A percentile compares a stretch with the other conserved stretches of the same genome.
phyloP scores from a whole-genome alignment of 2,329 filamentous ascomycete genomes.

The Leptosphaerulina australis region DNA sequence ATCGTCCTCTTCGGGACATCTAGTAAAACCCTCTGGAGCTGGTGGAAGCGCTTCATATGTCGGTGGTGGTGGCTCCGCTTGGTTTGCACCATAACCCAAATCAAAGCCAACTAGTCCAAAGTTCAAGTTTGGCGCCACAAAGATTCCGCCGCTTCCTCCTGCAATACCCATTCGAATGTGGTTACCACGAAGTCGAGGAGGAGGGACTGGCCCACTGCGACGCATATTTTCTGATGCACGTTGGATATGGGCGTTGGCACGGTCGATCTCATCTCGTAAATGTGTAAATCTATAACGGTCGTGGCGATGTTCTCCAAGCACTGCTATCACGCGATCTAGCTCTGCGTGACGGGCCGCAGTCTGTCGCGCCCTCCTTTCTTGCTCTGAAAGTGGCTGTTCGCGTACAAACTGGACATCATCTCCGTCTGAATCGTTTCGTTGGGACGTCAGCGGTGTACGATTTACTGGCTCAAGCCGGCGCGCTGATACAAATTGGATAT shows the following conservation, averaged over 20 bases:
- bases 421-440: conserved; percentile 24
- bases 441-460: conserved; percentile 6
- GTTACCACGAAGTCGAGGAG: conserved; percentile 21
- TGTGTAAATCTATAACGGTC: conserved; percentile 24
- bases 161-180: conserved; percentile 28
- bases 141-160: background rate
- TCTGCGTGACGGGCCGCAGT: conserved; percentile 15
- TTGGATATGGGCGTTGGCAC: conserved; percentile 27
- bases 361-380: conserved; percentile 24
- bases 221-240: conserved; percentile 21
- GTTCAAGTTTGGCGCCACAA: conserved; percentile 40
- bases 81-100: conserved; percentile 42
- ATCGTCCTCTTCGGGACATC: conserved; percentile 73
- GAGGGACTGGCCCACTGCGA: conserved; percentile 23
- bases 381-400: conserved; percentile 31
- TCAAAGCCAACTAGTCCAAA: conserved; percentile 55
- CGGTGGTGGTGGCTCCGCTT: conserved; percentile 39
- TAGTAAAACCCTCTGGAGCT: conserved; percentile 77
- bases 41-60: conserved; percentile 69
- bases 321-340: conserved; percentile 26
- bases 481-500: conserved; percentile 57
- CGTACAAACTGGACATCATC: conserved; percentile 43
- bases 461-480: conserved; percentile 33
- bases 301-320: conserved; percentile 24
- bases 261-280: conserved; percentile 31